These are phyloP conservation scores for Pisolithus marmoratus DNA, from an alignment of 768 basidiomycete genomes.

Conservation along the genomic window DNA sequence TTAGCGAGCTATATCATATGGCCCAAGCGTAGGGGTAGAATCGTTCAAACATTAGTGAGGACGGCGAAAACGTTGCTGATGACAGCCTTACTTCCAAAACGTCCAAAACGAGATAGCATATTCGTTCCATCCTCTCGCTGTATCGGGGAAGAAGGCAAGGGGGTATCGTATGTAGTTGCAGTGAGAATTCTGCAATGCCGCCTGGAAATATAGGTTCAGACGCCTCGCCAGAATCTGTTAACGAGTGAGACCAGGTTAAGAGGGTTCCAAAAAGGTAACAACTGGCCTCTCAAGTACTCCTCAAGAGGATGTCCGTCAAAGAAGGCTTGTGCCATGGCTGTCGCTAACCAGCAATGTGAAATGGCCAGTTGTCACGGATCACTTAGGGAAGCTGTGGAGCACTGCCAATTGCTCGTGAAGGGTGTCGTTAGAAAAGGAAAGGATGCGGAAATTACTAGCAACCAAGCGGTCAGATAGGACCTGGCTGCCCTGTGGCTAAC, in stretches of 20 bases:
- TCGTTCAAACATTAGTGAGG: not conserved
- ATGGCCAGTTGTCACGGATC: slow-evolving; percentile 9
- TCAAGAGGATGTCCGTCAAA: slow-evolving; percentile 76
- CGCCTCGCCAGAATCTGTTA: slow-evolving; percentile 54
- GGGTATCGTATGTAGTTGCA: slow-evolving; percentile 13
- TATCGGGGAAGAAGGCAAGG: slow-evolving; percentile 9
- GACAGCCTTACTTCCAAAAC: slow-evolving; percentile 32
- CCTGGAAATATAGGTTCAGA: slow-evolving; percentile 52
- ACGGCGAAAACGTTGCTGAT: not conserved
- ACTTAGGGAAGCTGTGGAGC: slow-evolving; percentile 14
- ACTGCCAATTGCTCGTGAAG: slow-evolving; percentile 17
- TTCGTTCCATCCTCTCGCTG: slow-evolving; percentile 21
- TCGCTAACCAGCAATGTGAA: slow-evolving; percentile 1
- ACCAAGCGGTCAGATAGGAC: slow-evolving; percentile 16
- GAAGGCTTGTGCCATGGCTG: slow-evolving; percentile 66
- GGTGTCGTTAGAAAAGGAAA: slow-evolving; percentile 14
- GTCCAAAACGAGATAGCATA: slow-evolving; percentile 20
- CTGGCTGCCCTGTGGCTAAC: not conserved
- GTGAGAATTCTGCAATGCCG: slow-evolving; percentile 32
- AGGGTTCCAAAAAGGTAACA: slow-evolving; percentile 1
- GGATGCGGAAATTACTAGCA: slow-evolving; percentile 19
- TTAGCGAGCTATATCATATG: slow-evolving; percentile 30
- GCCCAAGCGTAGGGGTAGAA: slow-evolving; percentile 5
- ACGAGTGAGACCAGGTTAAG: slow-evolving; percentile 3
- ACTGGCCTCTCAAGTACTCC: slow-evolving; percentile 60